Evolutionary conservation across 2,329 filamentous ascomycete genomes (phyloP).

Genomic region (Bipolaris sorokiniana): DNA sequence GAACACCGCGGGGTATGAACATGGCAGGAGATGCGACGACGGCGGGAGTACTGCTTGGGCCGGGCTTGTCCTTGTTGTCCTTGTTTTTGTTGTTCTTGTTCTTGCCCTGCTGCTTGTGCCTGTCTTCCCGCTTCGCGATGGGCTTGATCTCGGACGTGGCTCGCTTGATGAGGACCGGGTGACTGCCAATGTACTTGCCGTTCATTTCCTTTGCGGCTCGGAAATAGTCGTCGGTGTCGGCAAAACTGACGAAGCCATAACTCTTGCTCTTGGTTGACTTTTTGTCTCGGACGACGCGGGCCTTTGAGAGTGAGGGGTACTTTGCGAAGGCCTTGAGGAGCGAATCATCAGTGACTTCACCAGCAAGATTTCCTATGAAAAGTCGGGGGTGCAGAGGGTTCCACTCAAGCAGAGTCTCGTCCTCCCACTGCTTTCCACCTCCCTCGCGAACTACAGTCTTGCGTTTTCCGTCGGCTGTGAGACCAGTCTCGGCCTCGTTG

Average conservation of each 20-base stretch:
- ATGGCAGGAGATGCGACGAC: constrained; percentile 26
- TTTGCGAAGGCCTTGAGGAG: constrained; percentile 90
- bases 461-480: constrained; percentile 65
- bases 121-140: constrained; percentile 60
- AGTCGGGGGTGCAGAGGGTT: constrained; percentile 92
- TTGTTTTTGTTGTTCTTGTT: constrained; percentile 57
- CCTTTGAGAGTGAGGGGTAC: constrained; percentile 88
- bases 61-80: constrained; percentile 39
- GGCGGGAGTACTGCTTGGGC: constrained; percentile 17
- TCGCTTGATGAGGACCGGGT: constrained; percentile 85
- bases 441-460: constrained; percentile 89
- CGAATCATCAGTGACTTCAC: constrained; percentile 96
- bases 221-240: constrained; percentile 95
- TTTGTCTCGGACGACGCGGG: constrained; percentile 93
- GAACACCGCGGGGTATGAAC: constrained; percentile 37
- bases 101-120: constrained; percentile 49
- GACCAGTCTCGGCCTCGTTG: constrained; percentile 56
- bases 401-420: constrained; percentile 90
- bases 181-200: constrained; percentile 98
- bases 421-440: constrained; percentile 91
- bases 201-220: constrained; percentile 97
- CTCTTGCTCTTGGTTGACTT: constrained; percentile 95
- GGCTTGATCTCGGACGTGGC: constrained; percentile 91
- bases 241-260: constrained; percentile 95
- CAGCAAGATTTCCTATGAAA: constrained; percentile 95